A percentile compares a stretch with the other conserved stretches of the same genome.
phyloP scores from a whole-genome alignment of 257 asterid genomes.

The Lycium ferocissimum region DNA sequence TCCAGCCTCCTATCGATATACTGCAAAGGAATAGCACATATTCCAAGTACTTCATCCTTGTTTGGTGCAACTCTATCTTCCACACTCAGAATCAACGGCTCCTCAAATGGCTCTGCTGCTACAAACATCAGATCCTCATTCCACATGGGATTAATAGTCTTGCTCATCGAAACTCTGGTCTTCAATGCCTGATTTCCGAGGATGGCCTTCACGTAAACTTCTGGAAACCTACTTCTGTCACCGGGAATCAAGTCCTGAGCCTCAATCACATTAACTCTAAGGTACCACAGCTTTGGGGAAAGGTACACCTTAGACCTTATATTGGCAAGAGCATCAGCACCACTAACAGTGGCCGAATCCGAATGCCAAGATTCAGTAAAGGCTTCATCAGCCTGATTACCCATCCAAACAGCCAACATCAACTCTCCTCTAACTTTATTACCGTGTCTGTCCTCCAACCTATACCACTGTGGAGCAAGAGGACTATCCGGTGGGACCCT shows the following conservation, averaged over 20 bases:
- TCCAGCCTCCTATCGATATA: conserved; percentile 64
- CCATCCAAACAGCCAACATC: conserved; percentile 90
- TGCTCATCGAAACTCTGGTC: conserved; percentile 64
- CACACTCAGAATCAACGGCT: conserved; percentile 63
- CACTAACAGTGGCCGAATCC: conserved; percentile 67
- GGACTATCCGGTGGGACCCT: conserved; percentile 79
- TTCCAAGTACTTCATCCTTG: conserved; percentile 71
- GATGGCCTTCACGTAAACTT: conserved; percentile 69
- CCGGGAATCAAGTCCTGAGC: conserved; percentile 68
- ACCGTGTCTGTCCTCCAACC: conserved; percentile 61
- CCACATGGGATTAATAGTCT: conserved; percentile 71
- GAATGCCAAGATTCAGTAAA: conserved; percentile 83
- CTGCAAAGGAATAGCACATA: conserved; percentile 62
- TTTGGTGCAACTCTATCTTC: conserved; percentile 75
- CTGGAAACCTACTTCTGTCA: conserved; percentile 65
- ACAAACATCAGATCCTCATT: conserved; percentile 87
- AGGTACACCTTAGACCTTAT: conserved; percentile 70
- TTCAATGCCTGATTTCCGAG: conserved; percentile 66
- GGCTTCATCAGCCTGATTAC: conserved; percentile 78
- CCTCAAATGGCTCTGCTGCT: conserved; percentile 80
- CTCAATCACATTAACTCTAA: conserved; percentile 73
- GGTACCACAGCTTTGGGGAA: conserved; percentile 79
- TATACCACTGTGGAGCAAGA: conserved; percentile 76
- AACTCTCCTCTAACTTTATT: conserved; percentile 68
- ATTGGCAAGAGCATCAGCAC: conserved; percentile 60